Evolutionary conservation across 2,329 filamentous ascomycete genomes (phyloP), one percentile per base, ranked within the genome.

Genomic region (Colletotrichum gloeosporioides): DNA sequence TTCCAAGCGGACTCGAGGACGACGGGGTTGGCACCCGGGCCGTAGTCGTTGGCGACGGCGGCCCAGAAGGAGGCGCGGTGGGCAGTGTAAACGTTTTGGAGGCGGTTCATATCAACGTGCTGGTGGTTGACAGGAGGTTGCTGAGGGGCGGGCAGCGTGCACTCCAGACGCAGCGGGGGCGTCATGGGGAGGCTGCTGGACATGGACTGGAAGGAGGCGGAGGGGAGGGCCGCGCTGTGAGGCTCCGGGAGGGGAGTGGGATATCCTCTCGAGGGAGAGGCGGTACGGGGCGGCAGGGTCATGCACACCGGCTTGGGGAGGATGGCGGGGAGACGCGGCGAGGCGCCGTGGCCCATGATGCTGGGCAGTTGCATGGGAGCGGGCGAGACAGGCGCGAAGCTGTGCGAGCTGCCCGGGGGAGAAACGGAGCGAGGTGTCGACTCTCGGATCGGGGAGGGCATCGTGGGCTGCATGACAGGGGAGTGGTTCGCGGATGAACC

Each of bases 61-160:
- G 90, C 88, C 94, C 95, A 96, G 86, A 96, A 96, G 10, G 91
- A 90, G 67, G 89, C 88, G 59, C 93, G 92, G 84, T 95, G 94
- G 9, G 90, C 87, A 69, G 92, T 90, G 84, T 96, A 96, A 79
- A 96, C 91, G 76, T 90, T 88, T 64, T 92, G 90, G 29, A 96
- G 92, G 64, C 93, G 93, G 32, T 89, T 87, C 80, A 92, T 89
- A 83, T 95, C 92, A 78, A 94, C 88, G 77, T 89, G 87, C 77
- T 87, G 82, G 78, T 84, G 78, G 62, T 81, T 81, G 77, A 84
- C 84, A 61, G 78, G 73, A 2, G 82, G 79, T 78, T 81, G 79
- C 29, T 84, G 85, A 6, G 82, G 83, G 13, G 87, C 87, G 27
- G 87, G 84, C 32, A 82, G 84, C 8, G 87, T 87, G 81, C 91